Base-by-base conservation (phyloP, 495 filamentous ascomycete genomes). In the Lepidopterella palustris region DNA sequence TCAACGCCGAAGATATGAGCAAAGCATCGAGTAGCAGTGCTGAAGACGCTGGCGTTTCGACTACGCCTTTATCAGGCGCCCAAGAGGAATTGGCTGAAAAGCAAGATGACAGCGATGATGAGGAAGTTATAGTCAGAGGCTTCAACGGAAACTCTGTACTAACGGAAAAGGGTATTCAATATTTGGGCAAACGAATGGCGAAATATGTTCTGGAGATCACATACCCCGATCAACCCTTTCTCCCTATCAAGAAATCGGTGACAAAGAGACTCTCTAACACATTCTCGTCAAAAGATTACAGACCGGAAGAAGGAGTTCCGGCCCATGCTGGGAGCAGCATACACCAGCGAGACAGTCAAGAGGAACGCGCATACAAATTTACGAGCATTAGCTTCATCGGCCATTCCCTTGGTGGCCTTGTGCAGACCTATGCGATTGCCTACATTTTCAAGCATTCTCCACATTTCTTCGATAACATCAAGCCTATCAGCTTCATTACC, bases 371-470 rank as follows among this genome's bases (percentile, higher is more conserved):
- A 1, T 97, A 95, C 68, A 87, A 84, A 65, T 88, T 96, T 68
- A 93, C 90, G 15, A 95, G 90, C 68, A 97, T 98, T 68, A 96
- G 91, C 65, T 97, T 98, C 68, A 81, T 98, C 60, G 92, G 83
- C 1, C 93, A 98, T 70, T 97, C 92, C 4, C 81, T 98, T 1
- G 93, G 93, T 29, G 93, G 93, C 0, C 74, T 97, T 35, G 78
- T 95, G 32, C 93, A 98, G 72, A 95, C 86, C 1, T 98, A 98
- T 72, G 93, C 93, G 2, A 87, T 98, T 50, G 93, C 92, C 32
- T 98, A 97, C 73, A 97, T 98, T 27, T 87, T 95, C 60, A 97
- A 97, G 67, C 89, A 98, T 67, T 92, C 88, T 1, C 95, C 93
- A 0, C 76, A 83, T 23, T 97, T 98, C 70, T 98, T 97, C 65